phyloP scores from a whole-genome alignment of 1,139 yeast genomes.

The Candida sp. region DNA sequence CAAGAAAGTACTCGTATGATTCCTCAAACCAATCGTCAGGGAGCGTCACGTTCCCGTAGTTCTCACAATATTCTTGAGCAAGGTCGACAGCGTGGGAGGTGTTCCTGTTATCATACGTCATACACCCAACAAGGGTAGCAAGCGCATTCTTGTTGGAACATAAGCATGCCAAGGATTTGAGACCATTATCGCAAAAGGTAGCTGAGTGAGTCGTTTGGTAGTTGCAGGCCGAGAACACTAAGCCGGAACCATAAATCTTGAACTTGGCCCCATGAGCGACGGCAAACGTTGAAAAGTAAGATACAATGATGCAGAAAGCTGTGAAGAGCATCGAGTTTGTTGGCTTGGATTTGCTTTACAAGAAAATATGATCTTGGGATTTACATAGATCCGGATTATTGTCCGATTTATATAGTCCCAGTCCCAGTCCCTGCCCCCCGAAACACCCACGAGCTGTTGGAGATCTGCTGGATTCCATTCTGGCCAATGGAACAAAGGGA shows the following conservation, averaged over 20 bases:
- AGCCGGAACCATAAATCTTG: conserved; percentile 10
- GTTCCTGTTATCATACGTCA: conserved; percentile 7
- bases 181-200: conserved; percentile 15
- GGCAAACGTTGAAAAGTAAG: no score
- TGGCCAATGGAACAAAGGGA: no score
- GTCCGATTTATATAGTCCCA: no score
- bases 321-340: conserved; percentile 13
- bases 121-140: conserved; percentile 23
- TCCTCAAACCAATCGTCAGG: conserved; percentile 19
- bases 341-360: no score
- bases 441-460: no score
- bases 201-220: conserved; percentile 16
- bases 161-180: conserved; percentile 7
- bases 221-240: conserved; percentile 21
- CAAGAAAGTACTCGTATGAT: conserved; percentile 20
- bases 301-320: no score
- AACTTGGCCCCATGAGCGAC: no score
- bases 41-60: conserved; percentile 14
- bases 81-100: background rate
- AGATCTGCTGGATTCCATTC: no score
- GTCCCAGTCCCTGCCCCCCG: no score
- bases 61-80: conserved; percentile 2
- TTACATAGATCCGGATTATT: no score
- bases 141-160: conserved; percentile 16
- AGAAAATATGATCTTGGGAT: no score